Evolutionary conservation across 257 asterid species (phyloP).

Genomic region (Leonotis leonurus): DNA sequence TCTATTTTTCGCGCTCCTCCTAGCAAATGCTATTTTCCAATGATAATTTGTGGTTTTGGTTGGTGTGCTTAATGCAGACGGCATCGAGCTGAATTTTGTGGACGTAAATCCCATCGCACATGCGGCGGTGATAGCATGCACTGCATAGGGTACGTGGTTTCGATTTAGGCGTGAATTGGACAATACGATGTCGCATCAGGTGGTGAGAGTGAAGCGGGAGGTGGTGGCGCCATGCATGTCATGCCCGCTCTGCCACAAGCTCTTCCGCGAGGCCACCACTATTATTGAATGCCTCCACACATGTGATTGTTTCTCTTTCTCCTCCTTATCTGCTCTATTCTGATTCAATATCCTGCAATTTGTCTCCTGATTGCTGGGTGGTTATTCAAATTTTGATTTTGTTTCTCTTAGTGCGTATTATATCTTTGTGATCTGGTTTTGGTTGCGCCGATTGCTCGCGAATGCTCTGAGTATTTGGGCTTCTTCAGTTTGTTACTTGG

Average conservation of each 20-base stretch:
- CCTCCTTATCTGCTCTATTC: not conserved
- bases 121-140: constrained; percentile 58
- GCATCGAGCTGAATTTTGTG: constrained; percentile 27
- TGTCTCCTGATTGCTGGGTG: not conserved
- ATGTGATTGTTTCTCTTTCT: constrained; percentile 53
- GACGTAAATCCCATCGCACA: constrained; percentile 55
- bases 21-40: constrained; percentile 3
- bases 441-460: constrained; percentile 4
- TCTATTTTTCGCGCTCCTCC: not conserved
- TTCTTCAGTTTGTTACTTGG: constrained; percentile 1
- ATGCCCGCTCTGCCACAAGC: constrained; percentile 86
- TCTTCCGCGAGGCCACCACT: constrained; percentile 87
- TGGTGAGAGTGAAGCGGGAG: constrained; percentile 64
- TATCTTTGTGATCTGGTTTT: constrained; percentile 30
- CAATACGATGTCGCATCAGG: constrained; percentile 81
- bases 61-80: constrained; percentile 53
- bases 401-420: not conserved
- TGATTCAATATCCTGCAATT: not conserved
- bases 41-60: constrained; percentile 25
- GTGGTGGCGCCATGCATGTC: constrained; percentile 94
- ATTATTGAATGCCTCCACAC: constrained; percentile 96
- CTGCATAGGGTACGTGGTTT: constrained; percentile 40
- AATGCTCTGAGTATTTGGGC: constrained; percentile 17
- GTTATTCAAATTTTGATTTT: constrained; percentile 16
- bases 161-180: constrained; percentile 37